Percentiles rank a stretch among this genome's conserved stretches.
These are phyloP conservation scores for Plasmodium gallinaceum DNA, from an alignment of 169 alveolate genomes.

Conservation along the genomic window DNA sequence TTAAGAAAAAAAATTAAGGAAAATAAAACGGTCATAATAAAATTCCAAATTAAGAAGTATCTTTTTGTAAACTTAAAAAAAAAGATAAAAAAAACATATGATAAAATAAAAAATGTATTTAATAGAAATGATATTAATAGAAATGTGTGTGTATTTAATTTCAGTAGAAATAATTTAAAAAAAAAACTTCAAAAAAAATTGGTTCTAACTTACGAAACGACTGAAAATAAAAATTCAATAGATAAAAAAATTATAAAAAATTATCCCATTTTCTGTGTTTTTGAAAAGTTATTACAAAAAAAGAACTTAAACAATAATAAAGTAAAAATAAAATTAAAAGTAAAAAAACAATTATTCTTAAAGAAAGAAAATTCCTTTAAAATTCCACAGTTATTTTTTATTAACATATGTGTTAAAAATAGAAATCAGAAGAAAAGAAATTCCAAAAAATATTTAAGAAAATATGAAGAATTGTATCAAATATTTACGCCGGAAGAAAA, in stretches of 20 bases:
- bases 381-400: slow-evolving; percentile 11
- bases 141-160: slow-evolving; percentile 6
- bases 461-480: slow-evolving; percentile 70
- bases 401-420: slow-evolving; percentile 5
- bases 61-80: slow-evolving; percentile 4
- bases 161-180: background rate
- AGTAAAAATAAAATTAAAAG: slow-evolving; percentile 7
- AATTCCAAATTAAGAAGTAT: slow-evolving; percentile 17
- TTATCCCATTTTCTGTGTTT: background rate
- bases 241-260: background rate
- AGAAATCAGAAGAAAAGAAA: slow-evolving; percentile 18
- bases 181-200: background rate
- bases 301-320: background rate
- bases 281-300: background rate
- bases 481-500: slow-evolving; percentile 41
- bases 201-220: no score
- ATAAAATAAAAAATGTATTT: background rate
- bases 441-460: slow-evolving; percentile 26
- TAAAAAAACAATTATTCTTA: background rate
- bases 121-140: slow-evolving; percentile 15
- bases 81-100: background rate
- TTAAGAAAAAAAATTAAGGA: slow-evolving; percentile 8
- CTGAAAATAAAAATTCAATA: no score
- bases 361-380: background rate
- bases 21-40: slow-evolving; percentile 10